Conservation (phyloP, 768 basidiomycete genomes). For the Lyophyllum semitale region DNA sequence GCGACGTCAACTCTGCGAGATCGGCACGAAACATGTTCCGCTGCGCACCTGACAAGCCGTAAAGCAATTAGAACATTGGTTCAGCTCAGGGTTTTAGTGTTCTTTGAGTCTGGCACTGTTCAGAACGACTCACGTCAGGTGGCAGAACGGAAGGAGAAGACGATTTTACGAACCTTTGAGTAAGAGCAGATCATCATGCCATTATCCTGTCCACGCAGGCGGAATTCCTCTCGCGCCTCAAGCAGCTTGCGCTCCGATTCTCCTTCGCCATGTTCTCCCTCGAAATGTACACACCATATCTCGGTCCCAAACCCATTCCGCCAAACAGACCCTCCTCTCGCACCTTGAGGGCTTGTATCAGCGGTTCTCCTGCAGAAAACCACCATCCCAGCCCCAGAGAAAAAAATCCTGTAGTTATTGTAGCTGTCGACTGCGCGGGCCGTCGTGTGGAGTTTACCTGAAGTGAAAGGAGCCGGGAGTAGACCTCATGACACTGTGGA, state of each 20-base stretch:
- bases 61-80: conserved; percentile 1
- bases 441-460: not conserved
- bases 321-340: not conserved
- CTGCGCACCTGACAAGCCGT: conserved; percentile 2
- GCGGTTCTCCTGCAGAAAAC: not conserved
- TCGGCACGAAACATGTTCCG: not conserved
- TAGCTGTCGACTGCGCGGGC: not conserved
- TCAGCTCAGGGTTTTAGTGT: not conserved
- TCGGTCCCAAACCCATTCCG: not conserved
- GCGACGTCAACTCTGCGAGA: not conserved
- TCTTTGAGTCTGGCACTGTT: not conserved
- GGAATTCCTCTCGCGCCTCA: not conserved
- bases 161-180: not conserved
- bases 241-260: not conserved
- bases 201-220: not conserved
- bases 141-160: no score
- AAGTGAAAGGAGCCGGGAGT: not conserved
- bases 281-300: not conserved
- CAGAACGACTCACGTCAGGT: not conserved
- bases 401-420: not conserved
- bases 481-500: not conserved
- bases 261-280: not conserved
- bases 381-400: no score
- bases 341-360: not conserved
- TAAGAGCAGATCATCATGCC: not conserved